These are phyloP conservation scores for Bidens hawaiensis DNA, from an alignment of 140 eudicot genomes.

Conservation along the genomic window DNA sequence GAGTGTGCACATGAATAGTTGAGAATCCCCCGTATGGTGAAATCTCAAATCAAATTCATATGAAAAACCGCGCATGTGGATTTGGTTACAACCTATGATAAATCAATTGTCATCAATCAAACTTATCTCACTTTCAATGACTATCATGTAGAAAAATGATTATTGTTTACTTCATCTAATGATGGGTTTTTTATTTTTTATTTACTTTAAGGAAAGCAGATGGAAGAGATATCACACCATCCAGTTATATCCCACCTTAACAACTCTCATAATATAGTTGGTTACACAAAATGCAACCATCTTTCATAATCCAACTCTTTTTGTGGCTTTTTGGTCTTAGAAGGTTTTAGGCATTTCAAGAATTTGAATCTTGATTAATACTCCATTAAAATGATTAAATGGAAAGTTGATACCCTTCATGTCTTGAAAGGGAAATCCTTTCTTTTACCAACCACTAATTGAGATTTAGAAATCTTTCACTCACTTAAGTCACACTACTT, in stretches of 20 bases:
- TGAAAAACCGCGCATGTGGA: conserved; percentile 69
- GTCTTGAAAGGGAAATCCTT: conserved; percentile 6
- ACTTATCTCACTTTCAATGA: conserved; percentile 28
- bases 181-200: conserved; percentile 10
- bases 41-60: conserved; percentile 26
- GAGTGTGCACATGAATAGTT: conserved; percentile 12
- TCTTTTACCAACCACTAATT: conserved; percentile 41
- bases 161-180: conserved; percentile 26
- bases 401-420: conserved; percentile 22
- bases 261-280: conserved; percentile 33
- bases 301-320: conserved; percentile 30
- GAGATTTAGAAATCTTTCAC: conserved; percentile 14
- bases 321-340: conserved; percentile 37
- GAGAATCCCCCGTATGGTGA: conserved; percentile 10
- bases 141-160: conserved; percentile 31
- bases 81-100: conserved; percentile 47
- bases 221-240: conserved; percentile 37
- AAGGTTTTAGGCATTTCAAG: conserved; percentile 34
- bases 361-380: conserved; percentile 30
- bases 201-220: not conserved
- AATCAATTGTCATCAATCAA: conserved; percentile 35
- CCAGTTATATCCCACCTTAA: conserved; percentile 28
- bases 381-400: conserved; percentile 10
- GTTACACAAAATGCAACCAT: conserved; percentile 33
- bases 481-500: conserved; percentile 27